These are phyloP conservation scores for Adansonia gregorii DNA, from an alignment of 441 rosid genomes.

Conservation along the genomic window DNA sequence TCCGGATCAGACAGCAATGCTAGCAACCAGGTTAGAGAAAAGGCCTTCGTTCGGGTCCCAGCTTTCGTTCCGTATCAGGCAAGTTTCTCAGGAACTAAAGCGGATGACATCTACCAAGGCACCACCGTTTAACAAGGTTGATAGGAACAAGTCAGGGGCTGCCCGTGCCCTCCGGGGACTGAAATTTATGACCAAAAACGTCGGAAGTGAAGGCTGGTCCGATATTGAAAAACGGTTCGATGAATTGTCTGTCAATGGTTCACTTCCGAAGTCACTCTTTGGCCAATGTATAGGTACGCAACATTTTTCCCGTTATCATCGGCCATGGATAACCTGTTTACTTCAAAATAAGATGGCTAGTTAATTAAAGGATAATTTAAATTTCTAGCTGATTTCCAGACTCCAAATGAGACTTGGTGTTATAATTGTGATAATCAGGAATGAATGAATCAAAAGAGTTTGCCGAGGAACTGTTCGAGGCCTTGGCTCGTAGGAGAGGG, in stretches of 20 bases:
- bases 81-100: slow-evolving; percentile 62
- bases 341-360: too few species aligned
- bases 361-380: too few species aligned
- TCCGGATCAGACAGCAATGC: slow-evolving; percentile 40
- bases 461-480: slow-evolving; percentile 63
- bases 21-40: slow-evolving; percentile 46
- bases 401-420: not conserved
- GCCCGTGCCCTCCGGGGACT: slow-evolving; percentile 69
- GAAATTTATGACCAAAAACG: slow-evolving; percentile 54
- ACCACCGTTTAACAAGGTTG: slow-evolving; percentile 36
- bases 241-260: slow-evolving; percentile 53
- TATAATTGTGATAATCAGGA: slow-evolving; percentile 37
- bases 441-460: slow-evolving; percentile 76
- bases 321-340: not conserved
- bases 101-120: slow-evolving; percentile 44
- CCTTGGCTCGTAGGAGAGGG: slow-evolving; percentile 68
- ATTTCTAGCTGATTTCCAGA: not conserved
- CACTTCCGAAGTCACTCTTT: slow-evolving; percentile 56
- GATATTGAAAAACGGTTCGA: slow-evolving; percentile 59
- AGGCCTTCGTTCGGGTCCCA: slow-evolving; percentile 48
- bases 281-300: slow-evolving; percentile 71
- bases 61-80: slow-evolving; percentile 40
- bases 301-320: not conserved
- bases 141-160: slow-evolving; percentile 64
- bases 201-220: slow-evolving; percentile 60